phyloP scores from a whole-genome alignment of 1,139 yeast genomes.

The Blastobotrys apis region DNA sequence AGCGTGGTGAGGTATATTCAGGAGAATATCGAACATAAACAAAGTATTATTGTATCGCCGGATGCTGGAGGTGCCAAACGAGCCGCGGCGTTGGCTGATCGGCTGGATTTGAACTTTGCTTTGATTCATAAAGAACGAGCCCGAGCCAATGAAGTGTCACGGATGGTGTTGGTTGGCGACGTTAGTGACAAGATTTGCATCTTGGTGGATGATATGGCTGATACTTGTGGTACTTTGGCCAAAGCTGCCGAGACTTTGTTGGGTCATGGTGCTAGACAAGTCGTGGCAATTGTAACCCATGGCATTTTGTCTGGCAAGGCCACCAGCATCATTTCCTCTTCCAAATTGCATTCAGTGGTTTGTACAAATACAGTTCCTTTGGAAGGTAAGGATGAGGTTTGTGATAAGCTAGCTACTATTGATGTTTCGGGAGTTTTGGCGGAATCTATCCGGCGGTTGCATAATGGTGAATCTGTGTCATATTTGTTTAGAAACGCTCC shows the following conservation, averaged over 20 bases:
- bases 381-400: slow-evolving; percentile 63
- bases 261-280: slow-evolving; percentile 75
- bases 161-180: slow-evolving; percentile 97
- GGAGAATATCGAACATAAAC: slow-evolving; percentile 60
- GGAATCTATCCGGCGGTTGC: slow-evolving; percentile 91
- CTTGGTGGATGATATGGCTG: slow-evolving; percentile 97
- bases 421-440: slow-evolving; percentile 89
- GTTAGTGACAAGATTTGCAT: slow-evolving; percentile 83
- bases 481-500: slow-evolving; percentile 70
- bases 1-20: slow-evolving; percentile 82
- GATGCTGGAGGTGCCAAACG: slow-evolving; percentile 99
- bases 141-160: slow-evolving; percentile 86
- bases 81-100: slow-evolving; percentile 93
- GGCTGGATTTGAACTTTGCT: slow-evolving; percentile 88
- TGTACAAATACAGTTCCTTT: slow-evolving; percentile 96
- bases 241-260: slow-evolving; percentile 91
- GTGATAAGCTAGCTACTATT: slow-evolving; percentile 74
- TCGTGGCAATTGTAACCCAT: slow-evolving; percentile 93
- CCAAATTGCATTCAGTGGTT: slow-evolving; percentile 72
- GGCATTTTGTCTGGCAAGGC: slow-evolving; percentile 92
- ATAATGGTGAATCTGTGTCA: slow-evolving; percentile 91
- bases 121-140: slow-evolving; percentile 96
- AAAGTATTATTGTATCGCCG: slow-evolving; percentile 87
- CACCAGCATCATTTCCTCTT: slow-evolving; percentile 71
- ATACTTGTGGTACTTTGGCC: slow-evolving; percentile 94